Evolutionary conservation across 495 filamentous ascomycete species (phyloP), one percentile per base, ranked within the genome.

Genomic region (Cercophora newfieldiana): DNA sequence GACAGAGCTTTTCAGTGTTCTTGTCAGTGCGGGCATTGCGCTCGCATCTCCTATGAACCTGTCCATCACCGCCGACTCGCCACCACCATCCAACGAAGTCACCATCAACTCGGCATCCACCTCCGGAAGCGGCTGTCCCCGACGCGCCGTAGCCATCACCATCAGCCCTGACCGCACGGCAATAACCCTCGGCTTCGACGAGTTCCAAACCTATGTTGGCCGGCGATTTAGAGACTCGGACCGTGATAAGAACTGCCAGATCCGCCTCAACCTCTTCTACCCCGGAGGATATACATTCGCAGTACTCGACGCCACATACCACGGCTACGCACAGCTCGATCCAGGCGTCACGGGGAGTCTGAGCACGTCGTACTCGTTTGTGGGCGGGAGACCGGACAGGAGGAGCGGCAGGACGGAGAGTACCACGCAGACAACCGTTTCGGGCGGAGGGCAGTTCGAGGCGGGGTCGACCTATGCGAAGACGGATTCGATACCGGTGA

Each of bases 251-350:
- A 79, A 80, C 73, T 85, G 83, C 77, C 75, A 82, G 67, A 71
- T 85, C 61, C 78, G 81, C 66, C 62, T 85, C 59, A 78, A 77
- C 67, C 73, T 85, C 61, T 73, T 80, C 63, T 84, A 83, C 70
- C 82, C 82, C 4, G 76, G 74, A 26, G 82, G 82, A 12, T 85
- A 82, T 77, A 78, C 81, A 61, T 83, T 78, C 66, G 76, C 81
- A 30, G 68, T 84, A 25, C 71, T 81, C 28, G 73, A 80, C 59
- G 78, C 75, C 26, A 80, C 78, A 7, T 83, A 84, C 74, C 80
- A 80, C 71, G 82, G 82, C 31, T 84, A 73, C 37, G 82, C 79
- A 1, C 74, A 79, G 66, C 69, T 83, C 48, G 80, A 83, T 31
- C 18, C 55, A 1, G 79, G 79, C 22, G 78, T 83, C 25, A 82